Evolutionary conservation across 164 flowering plant species (phyloP).

Genomic region (Magnolia sinica): DNA sequence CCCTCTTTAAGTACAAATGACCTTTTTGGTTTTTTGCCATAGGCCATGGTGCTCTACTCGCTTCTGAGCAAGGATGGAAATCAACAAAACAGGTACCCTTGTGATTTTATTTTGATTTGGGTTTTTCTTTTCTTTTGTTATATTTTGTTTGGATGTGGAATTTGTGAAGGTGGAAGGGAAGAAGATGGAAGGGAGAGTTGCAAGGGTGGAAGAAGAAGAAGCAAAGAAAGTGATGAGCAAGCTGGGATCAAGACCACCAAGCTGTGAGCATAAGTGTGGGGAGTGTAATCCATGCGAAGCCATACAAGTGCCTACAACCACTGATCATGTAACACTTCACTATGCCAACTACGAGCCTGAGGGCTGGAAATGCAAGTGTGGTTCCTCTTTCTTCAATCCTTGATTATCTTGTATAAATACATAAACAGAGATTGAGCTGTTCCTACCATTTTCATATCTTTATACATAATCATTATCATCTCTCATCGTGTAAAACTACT

Average conservation of each 20-base stretch:
- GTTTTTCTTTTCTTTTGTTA: no score
- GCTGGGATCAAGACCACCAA: slow-evolving; percentile 66
- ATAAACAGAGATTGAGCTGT: no score
- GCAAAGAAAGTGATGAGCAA: slow-evolving; percentile 24
- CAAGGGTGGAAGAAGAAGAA: slow-evolving; percentile 6
- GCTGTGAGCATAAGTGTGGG: slow-evolving; percentile 48
- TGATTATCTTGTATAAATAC: slow-evolving; percentile 6
- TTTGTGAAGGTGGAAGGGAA: slow-evolving; percentile 1
- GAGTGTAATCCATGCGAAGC: slow-evolving; percentile 55
- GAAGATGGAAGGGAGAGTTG: slow-evolving; percentile 6
- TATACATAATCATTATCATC: no score
- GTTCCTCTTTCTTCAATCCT: slow-evolving; percentile 46
- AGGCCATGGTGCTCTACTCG: neutral
- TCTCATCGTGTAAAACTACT: no score
- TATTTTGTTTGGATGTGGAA: slow-evolving; percentile 6
- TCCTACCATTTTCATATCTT: no score
- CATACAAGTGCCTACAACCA: slow-evolving; percentile 47
- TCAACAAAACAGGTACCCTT: neutral
- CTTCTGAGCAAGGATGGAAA: neutral
- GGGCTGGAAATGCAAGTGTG: slow-evolving; percentile 75
- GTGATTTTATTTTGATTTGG: no score
- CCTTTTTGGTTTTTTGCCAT: neutral
- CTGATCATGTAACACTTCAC: slow-evolving; percentile 25
- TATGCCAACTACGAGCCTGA: slow-evolving; percentile 64
- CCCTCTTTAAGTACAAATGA: neutral